These are phyloP conservation scores for Phytophthora ohioensis DNA, from an alignment of 352 stramenopile species.

Conservation along the genomic window DNA sequence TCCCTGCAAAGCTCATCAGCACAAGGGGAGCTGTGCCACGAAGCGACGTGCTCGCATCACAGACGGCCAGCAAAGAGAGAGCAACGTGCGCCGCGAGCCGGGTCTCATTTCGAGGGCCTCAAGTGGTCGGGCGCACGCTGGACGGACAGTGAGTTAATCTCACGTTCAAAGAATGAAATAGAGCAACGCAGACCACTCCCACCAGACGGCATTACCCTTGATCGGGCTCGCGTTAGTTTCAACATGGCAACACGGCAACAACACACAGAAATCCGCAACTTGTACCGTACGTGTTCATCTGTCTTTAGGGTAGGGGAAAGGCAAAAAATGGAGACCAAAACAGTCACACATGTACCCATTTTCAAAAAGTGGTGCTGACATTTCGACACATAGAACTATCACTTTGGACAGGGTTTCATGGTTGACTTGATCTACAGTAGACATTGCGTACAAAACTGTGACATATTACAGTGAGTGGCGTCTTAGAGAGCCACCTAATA, in stretches of 20 bases:
- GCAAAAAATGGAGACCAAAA: too few species aligned
- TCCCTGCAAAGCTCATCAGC: conserved; percentile 24
- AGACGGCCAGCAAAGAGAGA: conserved; percentile 31
- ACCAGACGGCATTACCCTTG: conserved; percentile 24
- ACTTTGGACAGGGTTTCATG: too few species aligned
- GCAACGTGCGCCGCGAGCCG: conserved; percentile 2
- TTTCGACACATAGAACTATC: too few species aligned
- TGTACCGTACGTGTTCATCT: conserved; percentile 26
- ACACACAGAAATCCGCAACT: conserved; percentile 29
- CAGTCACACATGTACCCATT: too few species aligned
- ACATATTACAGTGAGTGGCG: too few species aligned
- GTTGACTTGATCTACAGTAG: too few species aligned
- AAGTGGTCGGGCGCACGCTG: conserved; percentile 23
- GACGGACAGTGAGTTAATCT: conserved; percentile 30
- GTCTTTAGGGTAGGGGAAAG: conserved; percentile 38
- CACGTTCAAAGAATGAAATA: conserved; percentile 8
- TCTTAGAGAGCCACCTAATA: too few species aligned
- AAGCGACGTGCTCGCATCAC: conserved; percentile 30
- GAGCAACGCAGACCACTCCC: conserved; percentile 11
- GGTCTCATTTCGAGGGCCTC: conserved; percentile 12
- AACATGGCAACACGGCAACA: conserved; percentile 36
- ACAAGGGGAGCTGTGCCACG: conserved; percentile 27
- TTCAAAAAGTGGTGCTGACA: too few species aligned
- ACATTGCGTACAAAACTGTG: too few species aligned
- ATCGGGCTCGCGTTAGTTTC: conserved; percentile 17